Evolutionary conservation across 495 filamentous ascomycete species (phyloP), one percentile per base, ranked within the genome.

Genomic region (Aspergillus ellipticus): DNA sequence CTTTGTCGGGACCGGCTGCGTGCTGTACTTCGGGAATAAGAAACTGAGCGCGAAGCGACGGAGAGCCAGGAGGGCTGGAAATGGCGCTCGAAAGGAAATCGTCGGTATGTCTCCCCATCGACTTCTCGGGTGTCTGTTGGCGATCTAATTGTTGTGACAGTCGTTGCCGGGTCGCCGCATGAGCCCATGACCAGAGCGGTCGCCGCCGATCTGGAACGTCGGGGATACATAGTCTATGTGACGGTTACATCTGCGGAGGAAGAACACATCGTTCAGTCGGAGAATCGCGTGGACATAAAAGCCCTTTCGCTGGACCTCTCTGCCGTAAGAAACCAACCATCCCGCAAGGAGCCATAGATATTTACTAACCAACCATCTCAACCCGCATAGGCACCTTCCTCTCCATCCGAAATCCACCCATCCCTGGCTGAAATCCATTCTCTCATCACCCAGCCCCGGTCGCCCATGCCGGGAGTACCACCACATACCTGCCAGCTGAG

Each of bases 161-260:
- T 96, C 15, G 74, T 98, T 56, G 89, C 90, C 29, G 92, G 94
- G 37, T 87, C 88, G 1, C 85, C 89, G 5, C 82, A 86, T 56
- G 84, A 94, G 55, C 89, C 91, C 17, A 77, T 96, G 62, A 90
- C 89, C 1, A 82, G 85, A 56, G 88, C 89, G 15, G 81, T 98
- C 54, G 83, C 89, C 1, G 65, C 89, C 24, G 95, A 97, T 62
- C 66, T 98, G 53, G 94, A 97, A 69, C 82, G 91, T 49, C 83
- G 92, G 49, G 95, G 95, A 13, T 97, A 96, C 65, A 89, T 97
- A 45, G 92, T 97, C 20, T 97, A 89, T 64, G 76, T 98, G 48
- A 87, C 94, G 0, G 91, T 89, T 56, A 86, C 80, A 54, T 87
- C 82, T 8, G 68, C 81, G 42, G 88, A 94, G 47, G 95, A 97